phyloP scores from a whole-genome alignment of 257 asterid species.

The Solanum piurae region DNA sequence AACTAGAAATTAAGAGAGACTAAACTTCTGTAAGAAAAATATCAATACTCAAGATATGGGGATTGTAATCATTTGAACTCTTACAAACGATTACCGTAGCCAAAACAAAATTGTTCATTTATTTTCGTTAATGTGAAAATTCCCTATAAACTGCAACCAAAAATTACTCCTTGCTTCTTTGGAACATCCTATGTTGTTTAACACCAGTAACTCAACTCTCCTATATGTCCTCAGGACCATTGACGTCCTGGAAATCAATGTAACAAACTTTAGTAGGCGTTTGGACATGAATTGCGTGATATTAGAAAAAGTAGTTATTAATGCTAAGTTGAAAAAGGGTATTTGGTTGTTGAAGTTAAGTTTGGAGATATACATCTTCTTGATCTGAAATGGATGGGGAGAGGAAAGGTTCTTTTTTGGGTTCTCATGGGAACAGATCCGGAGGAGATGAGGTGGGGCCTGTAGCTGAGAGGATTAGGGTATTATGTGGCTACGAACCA shows the following conservation, averaged over 20 bases:
- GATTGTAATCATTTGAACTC: neutral
- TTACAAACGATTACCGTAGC: neutral
- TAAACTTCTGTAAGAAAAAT: neutral
- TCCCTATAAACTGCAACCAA: neutral
- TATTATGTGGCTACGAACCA: neutral
- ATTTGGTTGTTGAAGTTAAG: neutral
- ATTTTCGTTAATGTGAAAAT: neutral
- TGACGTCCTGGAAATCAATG: conserved; percentile 47
- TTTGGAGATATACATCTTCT: neutral
- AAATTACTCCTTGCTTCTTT: neutral
- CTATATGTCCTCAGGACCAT: conserved; percentile 71
- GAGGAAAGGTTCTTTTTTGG: neutral
- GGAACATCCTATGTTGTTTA: neutral
- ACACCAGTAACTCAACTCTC: neutral
- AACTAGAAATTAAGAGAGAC: neutral
- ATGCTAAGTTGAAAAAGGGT: neutral
- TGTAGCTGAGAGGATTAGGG: neutral
- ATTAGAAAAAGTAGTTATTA: neutral
- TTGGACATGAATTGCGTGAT: neutral
- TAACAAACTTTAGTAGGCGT: neutral
- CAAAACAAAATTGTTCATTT: neutral
- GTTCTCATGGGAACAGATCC: neutral
- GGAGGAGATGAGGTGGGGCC: neutral
- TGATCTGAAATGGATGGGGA: neutral
- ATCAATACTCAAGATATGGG: neutral